Evolutionary conservation across 345 rosid genomes (phyloP), one percentile per base, ranked within the genome.

Genomic region (Diplotaxis tenuifolia): DNA sequence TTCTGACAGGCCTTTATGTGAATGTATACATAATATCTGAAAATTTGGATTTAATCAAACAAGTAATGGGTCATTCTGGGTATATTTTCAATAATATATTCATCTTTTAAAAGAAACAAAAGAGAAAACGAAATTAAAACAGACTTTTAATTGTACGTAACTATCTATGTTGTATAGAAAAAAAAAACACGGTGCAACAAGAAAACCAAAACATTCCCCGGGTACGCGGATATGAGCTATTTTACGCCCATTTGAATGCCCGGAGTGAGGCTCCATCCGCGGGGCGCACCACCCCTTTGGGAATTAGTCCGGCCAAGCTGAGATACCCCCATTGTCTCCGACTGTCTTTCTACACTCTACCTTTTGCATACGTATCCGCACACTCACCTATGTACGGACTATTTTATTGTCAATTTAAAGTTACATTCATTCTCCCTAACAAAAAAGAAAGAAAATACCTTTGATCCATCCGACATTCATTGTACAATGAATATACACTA

Each of bases 271-370:
- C n/a, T n/a, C n/a, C n/a, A n/a, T n/a, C n/a, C n/a, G n/a, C n/a
- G n/a, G n/a, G n/a, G n/a, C n/a, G n/a, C n/a, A n/a, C n/a, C n/a
- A n/a, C n/a, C n/a, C n/a, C n/a, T n/a, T n/a, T n/a, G n/a, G n/a
- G n/a, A n/a, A n/a, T n/a, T n/a, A n/a, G n/a, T n/a, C n/a, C n/a
- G n/a, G n/a, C n/a, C n/a, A n/a, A n/a, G n/a, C n/a, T n/a, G n/a
- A n/a, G n/a, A n/a, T n/a, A n/a, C n/a, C n/a, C n/a, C n/a, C n/a
- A n/a, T n/a, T 78, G 81, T 66, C 64, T 66, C 40, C 66, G 53
- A 64, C 77, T 53, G 58, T 65, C 57, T 77, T 71, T 71, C 76
- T 77, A 77, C 77, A 71, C 80, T 60, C 76, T 67, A 52, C 69
- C 22, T 72, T 66, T 52, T 65, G 76, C 68, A 27, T 71, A 71